Evolutionary conservation across 106 monocot genomes (phyloP).

Genomic region (Ottelia alismoides): DNA sequence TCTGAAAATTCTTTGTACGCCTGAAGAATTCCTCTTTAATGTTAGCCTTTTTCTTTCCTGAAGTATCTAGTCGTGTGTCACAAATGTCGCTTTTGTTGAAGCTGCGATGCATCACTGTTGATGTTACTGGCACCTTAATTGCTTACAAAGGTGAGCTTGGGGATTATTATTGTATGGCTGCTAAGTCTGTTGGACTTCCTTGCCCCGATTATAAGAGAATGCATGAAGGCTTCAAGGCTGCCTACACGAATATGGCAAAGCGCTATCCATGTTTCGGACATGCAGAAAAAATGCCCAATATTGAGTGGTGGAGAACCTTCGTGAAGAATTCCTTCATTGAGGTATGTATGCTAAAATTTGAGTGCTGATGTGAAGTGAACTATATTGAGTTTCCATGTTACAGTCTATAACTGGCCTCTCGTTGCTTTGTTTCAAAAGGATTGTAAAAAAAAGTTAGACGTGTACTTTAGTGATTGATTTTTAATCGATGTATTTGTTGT

Average conservation of each 20-base stretch:
- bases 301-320: conserved; percentile 88
- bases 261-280: conserved; percentile 83
- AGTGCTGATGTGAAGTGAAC: too few species aligned
- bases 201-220: conserved; percentile 92
- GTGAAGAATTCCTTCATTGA: conserved; percentile 85
- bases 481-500: too few species aligned
- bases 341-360: too few species aligned
- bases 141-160: conserved; percentile 99
- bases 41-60: too few species aligned
- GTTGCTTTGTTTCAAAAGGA: too few species aligned
- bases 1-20: too few species aligned
- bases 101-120: conserved; percentile 71
- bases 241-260: conserved; percentile 79
- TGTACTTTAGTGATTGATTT: too few species aligned
- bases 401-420: too few species aligned
- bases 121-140: conserved; percentile 89
- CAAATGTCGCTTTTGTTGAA: conserved; percentile 67
- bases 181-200: conserved; percentile 72
- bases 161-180: conserved; percentile 99
- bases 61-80: too few species aligned
- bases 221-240: conserved; percentile 93
- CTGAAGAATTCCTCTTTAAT: too few species aligned
- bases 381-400: too few species aligned
- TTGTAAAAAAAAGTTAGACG: too few species aligned
- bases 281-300: conserved; percentile 73